Evolutionary conservation across 2,329 filamentous ascomycete genomes (phyloP).

Genomic region (Byssothecium circinans): DNA sequence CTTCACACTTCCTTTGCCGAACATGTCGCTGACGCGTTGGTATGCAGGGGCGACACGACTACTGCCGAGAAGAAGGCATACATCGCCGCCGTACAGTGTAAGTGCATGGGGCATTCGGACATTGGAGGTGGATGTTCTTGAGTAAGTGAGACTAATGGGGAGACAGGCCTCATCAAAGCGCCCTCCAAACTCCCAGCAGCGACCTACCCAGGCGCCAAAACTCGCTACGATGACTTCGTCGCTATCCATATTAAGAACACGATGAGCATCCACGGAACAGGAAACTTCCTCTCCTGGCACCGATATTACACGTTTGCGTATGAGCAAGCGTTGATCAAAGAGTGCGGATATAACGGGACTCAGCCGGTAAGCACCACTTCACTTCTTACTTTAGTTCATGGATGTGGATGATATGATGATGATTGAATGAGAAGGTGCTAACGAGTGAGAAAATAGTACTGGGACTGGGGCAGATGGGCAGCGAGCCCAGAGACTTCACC

Average conservation of each 20-base stretch:
- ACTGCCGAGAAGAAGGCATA: slow-evolving; percentile 38
- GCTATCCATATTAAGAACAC: slow-evolving; percentile 43
- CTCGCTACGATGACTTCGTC: slow-evolving; percentile 43
- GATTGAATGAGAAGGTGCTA: too few relatives aligned
- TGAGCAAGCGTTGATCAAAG: slow-evolving; percentile 46
- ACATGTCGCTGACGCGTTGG: slow-evolving; percentile 2
- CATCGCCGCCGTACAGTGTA: slow-evolving; percentile 41
- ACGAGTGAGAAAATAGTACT: slow-evolving; percentile 48
- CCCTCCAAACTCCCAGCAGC: slow-evolving; percentile 25
- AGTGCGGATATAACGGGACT: slow-evolving; percentile 49
- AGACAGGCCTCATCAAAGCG: slow-evolving; percentile 22
- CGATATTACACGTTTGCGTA: slow-evolving; percentile 47
- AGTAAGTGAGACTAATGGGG: not conserved
- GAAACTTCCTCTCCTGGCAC: slow-evolving; percentile 47
- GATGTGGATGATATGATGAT: too few relatives aligned
- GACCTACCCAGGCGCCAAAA: slow-evolving; percentile 35
- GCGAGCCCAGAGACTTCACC: slow-evolving; percentile 52
- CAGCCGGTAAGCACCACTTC: slow-evolving; percentile 39
- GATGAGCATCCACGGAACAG: slow-evolving; percentile 37
- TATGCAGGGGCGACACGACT: slow-evolving; percentile 34
- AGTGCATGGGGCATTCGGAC: not conserved
- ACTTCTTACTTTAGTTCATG: too few relatives aligned
- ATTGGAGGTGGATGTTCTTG: not conserved
- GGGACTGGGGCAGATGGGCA: slow-evolving; percentile 56
- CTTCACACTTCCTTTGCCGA: not conserved